A percentile compares a stretch with the other conserved stretches of the same genome.
phyloP scores from a whole-genome alignment of 2,329 filamentous ascomycete genomes.

The Aureobasidium sp. region DNA sequence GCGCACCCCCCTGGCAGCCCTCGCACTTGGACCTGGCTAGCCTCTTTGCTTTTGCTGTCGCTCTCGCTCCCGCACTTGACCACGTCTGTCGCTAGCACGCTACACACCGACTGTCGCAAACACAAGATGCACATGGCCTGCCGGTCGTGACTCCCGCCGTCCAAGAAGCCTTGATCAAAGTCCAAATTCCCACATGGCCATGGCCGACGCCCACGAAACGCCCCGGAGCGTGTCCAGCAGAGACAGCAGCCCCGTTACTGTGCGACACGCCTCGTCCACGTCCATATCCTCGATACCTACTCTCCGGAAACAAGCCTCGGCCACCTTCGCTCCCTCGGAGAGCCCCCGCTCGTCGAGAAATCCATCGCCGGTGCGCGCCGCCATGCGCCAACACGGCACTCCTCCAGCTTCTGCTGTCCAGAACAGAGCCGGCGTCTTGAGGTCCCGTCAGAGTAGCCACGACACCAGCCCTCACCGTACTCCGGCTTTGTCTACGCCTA shows the following conservation, averaged over 20 bases:
- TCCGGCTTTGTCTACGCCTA: constrained; percentile 25
- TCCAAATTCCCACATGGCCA: background rate
- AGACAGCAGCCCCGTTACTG: constrained; percentile 15
- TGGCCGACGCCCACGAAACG: constrained; percentile 6
- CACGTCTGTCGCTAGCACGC: background rate
- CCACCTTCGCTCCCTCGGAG: constrained; percentile 23
- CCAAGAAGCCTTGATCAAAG: background rate
- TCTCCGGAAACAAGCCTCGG: constrained; percentile 21
- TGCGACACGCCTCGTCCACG: constrained; percentile 11
- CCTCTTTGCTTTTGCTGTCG: background rate
- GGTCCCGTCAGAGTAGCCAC: constrained; percentile 37
- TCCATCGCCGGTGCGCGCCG: constrained; percentile 33
- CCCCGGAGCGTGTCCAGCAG: constrained; percentile 12
- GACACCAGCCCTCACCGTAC: constrained; percentile 33
- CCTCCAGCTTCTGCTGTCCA: constrained; percentile 12
- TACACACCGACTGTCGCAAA: background rate
- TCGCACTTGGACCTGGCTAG: background rate
- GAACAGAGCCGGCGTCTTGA: constrained; percentile 20
- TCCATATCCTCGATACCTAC: constrained; percentile 13
- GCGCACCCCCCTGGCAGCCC: background rate
- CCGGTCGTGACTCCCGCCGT: background rate
- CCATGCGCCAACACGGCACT: constrained; percentile 20
- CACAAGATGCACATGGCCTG: constrained; percentile 1
- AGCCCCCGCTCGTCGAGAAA: constrained; percentile 41
- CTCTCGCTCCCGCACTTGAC: background rate